Evolutionary conservation across 306 rosid genomes (phyloP).

Genomic region (Malus sylvestris): DNA sequence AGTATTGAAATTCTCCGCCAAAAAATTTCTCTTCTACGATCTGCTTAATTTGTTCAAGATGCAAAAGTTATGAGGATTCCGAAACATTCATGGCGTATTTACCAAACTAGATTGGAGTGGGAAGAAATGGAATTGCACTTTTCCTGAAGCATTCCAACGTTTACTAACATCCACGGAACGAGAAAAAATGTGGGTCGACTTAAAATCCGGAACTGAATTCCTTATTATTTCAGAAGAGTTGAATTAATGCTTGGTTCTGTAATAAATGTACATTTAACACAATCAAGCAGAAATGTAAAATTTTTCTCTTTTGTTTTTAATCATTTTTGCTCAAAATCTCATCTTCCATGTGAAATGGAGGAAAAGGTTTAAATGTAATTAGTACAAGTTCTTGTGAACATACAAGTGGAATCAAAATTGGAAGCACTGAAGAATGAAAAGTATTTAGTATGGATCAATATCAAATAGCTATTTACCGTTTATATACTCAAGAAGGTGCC

Average conservation of each 20-base stretch:
- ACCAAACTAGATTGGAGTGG: too few species aligned
- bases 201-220: too few species aligned
- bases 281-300: not conserved
- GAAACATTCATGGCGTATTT: not conserved
- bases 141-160: too few species aligned
- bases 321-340: not conserved
- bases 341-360: not conserved
- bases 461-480: conserved; percentile 46
- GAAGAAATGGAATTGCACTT: too few species aligned
- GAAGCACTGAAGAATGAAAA: not conserved
- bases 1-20: not conserved
- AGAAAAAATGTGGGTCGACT: too few species aligned
- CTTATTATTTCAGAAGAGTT: too few species aligned
- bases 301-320: too few species aligned
- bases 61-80: not conserved
- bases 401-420: not conserved
- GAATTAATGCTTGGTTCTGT: not conserved
- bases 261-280: not conserved
- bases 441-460: not conserved
- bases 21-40: not conserved
- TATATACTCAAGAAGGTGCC: conserved; percentile 68
- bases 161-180: too few species aligned
- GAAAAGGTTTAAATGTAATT: not conserved
- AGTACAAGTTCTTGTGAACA: not conserved
- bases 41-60: not conserved